Base-by-base conservation (phyloP, 257 asterid genomes). In the Solanum verrucosum region DNA sequence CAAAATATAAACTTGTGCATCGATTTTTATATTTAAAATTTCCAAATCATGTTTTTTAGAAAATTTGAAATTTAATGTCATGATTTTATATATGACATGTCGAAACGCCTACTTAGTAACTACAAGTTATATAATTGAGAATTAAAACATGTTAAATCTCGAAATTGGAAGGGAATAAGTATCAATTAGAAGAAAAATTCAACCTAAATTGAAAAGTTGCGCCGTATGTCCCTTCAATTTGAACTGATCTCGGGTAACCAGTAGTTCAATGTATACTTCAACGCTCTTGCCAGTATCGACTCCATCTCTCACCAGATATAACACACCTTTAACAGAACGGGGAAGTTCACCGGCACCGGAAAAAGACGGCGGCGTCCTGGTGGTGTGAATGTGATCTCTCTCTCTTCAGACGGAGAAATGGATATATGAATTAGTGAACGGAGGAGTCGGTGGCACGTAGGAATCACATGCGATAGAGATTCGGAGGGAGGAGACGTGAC, bases 221-320 rank as follows among this genome's bases (percentile, higher is more conserved):
- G 90, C 98, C 10, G 94, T 93, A 44, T 98, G 98, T 5, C 99
- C 99, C 89, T 96, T 98, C 92, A 96, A 93, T 91, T 96, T 96
- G 92, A 96, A 96, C 94, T 97, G 99, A 94, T 97, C 99, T 92
- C 99, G 92, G 87, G 92, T 91, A 97, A 89, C 99, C 99, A 97
- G 88, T 97, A 97, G 94, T 97, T 97, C 44, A 97, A 92, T 70
- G 99, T 97, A 86, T 96, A 96, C 91, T 97, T 98, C 87, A 97
- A 89, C 70, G 99, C 99, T 90, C 96, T 93, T 29, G 98, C 99
- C 90, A 97, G 29, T 86, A 97, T 96, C 71, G 99, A 95, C 89
- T 96, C 99, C 99, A 96, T 96, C n/a, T 74, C 15, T 74, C 18
- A 40, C 56, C 59, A 77, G 84, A 77, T 77, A 0, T 33, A 35